phyloP scores from a whole-genome alignment of 2,329 filamentous ascomycete genomes.

The Diplodia sapinea region DNA sequence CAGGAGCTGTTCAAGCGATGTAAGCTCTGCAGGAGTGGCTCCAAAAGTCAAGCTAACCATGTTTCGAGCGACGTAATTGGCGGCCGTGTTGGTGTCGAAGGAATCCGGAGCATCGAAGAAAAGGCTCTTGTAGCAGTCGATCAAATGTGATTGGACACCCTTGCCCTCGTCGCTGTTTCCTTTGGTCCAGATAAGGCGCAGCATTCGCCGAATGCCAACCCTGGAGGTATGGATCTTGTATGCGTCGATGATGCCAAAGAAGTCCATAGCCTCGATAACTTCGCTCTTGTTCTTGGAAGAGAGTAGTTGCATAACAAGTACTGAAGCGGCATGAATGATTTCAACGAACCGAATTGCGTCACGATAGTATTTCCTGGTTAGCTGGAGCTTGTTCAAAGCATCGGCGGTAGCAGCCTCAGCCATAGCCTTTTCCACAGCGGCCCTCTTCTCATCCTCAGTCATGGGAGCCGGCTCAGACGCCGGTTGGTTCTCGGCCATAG shows the following conservation, averaged over 20 bases:
- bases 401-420: conserved; percentile 90
- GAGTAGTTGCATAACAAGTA: conserved; percentile 81
- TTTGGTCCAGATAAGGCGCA: conserved; percentile 98
- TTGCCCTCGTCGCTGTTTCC: conserved; percentile 99
- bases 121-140: conserved; percentile 93
- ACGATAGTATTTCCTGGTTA: conserved; percentile 89
- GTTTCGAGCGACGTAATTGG: conserved; percentile 94
- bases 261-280: conserved; percentile 98
- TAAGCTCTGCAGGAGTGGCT: conserved; percentile 91
- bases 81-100: conserved; percentile 86
- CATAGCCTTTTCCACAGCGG: conserved; percentile 76
- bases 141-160: conserved; percentile 93
- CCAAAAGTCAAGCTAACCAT: conserved; percentile 99
- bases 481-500: conserved; percentile 66
- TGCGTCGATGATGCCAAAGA: conserved; percentile 91
- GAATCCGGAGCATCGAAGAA: conserved; percentile 95
- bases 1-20: conserved; percentile 90
- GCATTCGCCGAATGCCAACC: conserved; percentile 89
- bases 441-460: conserved; percentile 79
- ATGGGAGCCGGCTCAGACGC: conserved; percentile 70
- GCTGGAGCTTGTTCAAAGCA: conserved; percentile 82
- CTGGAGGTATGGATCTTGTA: conserved; percentile 96
- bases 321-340: conserved; percentile 81
- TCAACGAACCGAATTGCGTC: conserved; percentile 95
- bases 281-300: conserved; percentile 97